Conservation (phyloP, 305 asterid species). For the Petunia hybrid region DNA sequence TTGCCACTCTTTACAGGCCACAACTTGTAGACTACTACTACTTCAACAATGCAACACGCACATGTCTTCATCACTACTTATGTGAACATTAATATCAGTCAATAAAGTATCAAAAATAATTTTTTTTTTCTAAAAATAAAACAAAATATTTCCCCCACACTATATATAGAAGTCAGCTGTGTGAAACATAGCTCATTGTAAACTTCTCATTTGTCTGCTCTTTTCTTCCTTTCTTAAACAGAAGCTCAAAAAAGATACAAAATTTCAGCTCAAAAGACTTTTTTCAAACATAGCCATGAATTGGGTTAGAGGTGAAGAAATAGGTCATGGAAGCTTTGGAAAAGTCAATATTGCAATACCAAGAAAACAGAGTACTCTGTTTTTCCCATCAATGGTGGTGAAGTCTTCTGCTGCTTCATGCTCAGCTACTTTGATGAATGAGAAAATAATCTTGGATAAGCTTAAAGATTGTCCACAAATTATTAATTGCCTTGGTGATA, state of each 20-base stretch:
- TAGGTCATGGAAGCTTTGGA: conserved; percentile 73
- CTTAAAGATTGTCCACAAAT: conserved; percentile 56
- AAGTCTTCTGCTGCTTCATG: conserved; percentile 53
- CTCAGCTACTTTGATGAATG: conserved; percentile 53
- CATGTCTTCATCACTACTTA: conserved; percentile 40
- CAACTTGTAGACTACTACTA: neutral
- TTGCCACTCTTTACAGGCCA: no score
- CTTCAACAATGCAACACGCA: conserved; percentile 30
- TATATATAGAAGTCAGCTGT: conserved; percentile 35
- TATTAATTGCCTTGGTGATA: conserved; percentile 60
- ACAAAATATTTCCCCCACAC: neutral
- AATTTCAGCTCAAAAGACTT: neutral
- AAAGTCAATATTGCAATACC: conserved; percentile 58
- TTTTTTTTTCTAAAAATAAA: neutral
- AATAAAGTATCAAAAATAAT: neutral
- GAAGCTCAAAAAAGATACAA: neutral
- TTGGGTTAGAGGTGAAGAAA: conserved; percentile 61
- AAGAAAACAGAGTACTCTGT: conserved; percentile 21
- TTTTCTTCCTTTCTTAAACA: neutral
- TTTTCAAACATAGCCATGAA: conserved; percentile 50
- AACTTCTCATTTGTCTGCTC: neutral
- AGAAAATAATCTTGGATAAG: conserved; percentile 59
- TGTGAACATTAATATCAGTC: conserved; percentile 10
- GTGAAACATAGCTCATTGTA: conserved; percentile 9
- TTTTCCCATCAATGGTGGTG: conserved; percentile 64